A percentile compares a stretch with the other conserved stretches of the same genome.
Evolutionary conservation across 768 basidiomycete genomes (phyloP).

Genomic region (Naganishia friedmannii): DNA sequence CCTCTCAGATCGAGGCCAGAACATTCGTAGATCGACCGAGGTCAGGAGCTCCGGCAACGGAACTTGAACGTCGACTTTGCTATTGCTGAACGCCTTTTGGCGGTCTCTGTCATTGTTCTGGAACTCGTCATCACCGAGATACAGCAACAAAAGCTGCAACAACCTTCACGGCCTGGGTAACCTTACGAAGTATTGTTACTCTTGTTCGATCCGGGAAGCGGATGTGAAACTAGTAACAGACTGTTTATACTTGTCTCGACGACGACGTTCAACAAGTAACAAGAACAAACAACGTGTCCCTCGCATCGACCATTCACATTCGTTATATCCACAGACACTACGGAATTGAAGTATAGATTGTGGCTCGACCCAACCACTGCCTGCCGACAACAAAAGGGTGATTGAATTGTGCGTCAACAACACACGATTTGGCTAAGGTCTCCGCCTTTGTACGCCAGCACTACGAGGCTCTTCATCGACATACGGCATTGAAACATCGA

Average conservation of each 20-base stretch:
- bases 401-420: background rate
- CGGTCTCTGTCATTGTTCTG: constrained; percentile 1
- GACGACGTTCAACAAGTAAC: background rate
- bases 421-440: background rate
- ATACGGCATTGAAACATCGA: background rate
- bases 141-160: background rate
- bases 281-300: background rate
- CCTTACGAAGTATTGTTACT: background rate
- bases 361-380: background rate
- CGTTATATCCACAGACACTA: background rate
- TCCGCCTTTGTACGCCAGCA: background rate
- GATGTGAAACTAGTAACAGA: background rate
- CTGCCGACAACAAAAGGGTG: background rate
- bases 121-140: constrained; percentile 4
- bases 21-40: constrained; percentile 5
- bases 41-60: background rate
- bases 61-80: background rate
- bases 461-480: background rate
- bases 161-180: background rate
- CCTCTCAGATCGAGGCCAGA: constrained; percentile 1
- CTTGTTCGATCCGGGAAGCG: background rate
- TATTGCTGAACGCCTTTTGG: background rate
- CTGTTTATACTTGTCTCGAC: background rate
- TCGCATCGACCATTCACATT: background rate
- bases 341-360: background rate